Percentiles rank a stretch among this genome's conserved stretches.
Conservation (phyloP, 176 grass and related monocot species). For the Pontederia paniculata region DNA sequence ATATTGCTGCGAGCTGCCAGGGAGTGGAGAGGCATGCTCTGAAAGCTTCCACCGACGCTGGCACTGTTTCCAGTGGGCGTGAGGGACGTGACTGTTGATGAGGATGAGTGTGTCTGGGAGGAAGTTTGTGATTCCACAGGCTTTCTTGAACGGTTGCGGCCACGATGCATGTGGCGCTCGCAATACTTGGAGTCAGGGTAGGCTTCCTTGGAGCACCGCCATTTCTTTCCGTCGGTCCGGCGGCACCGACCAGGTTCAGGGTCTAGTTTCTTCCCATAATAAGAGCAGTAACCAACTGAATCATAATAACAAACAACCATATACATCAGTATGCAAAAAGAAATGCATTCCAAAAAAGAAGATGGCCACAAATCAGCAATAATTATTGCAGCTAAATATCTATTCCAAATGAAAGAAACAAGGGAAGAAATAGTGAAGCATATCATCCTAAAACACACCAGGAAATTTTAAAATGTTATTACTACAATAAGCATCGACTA, state of each 20-base stretch:
- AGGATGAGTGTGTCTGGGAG: constrained; percentile 36
- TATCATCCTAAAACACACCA: no score
- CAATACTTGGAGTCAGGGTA: constrained; percentile 98
- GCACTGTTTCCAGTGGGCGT: constrained; percentile 21
- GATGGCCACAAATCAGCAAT: no score
- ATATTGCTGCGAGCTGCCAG: constrained; percentile 17
- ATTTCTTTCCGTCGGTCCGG: constrained; percentile 96
- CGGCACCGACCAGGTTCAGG: constrained; percentile 94
- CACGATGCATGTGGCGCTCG: constrained; percentile 99
- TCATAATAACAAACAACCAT: neutral
- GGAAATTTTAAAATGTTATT: no score
- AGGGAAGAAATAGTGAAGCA: no score
- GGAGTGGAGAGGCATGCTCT: constrained; percentile 29
- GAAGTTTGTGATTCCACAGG: constrained; percentile 95
- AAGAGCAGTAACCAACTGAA: constrained; percentile 90
- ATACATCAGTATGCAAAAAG: neutral
- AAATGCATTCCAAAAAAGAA: neutral
- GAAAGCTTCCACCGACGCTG: constrained; percentile 10
- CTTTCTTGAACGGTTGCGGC: constrained; percentile 99
- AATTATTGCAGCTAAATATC: no score
- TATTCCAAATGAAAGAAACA: no score
- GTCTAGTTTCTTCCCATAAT: constrained; percentile 97
- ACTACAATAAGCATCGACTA: no score
- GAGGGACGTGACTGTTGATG: constrained; percentile 39
- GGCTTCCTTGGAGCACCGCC: constrained; percentile 98